phyloP scores from a whole-genome alignment of 169 alveolate genomes.

The Theileria luwenshuni region DNA sequence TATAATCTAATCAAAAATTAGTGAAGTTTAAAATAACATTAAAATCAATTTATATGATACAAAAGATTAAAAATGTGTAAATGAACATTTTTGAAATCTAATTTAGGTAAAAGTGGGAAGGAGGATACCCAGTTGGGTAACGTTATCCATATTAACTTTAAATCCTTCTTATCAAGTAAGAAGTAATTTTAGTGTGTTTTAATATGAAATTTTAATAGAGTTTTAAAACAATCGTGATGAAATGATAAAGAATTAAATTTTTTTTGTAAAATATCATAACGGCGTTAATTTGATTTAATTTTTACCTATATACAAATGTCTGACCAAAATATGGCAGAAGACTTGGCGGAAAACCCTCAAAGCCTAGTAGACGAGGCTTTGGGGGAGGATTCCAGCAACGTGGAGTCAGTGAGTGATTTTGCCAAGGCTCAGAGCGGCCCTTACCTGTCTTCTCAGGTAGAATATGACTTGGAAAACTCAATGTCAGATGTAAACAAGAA shows the following conservation, averaged over 20 bases:
- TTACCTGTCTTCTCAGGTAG: neutral
- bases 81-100: no score
- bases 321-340: neutral
- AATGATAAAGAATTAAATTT: no score
- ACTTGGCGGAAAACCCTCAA: slow-evolving; percentile 9
- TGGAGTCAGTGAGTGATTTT: neutral
- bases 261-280: no score
- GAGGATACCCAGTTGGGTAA: neutral
- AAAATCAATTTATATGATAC: neutral
- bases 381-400: neutral
- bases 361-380: neutral
- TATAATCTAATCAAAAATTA: neutral
- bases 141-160: neutral
- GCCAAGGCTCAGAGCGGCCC: neutral
- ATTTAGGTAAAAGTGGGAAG: no score
- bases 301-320: neutral
- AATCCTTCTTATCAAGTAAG: no score
- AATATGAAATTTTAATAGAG: no score
- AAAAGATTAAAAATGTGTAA: neutral
- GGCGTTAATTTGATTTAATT: neutral
- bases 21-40: neutral
- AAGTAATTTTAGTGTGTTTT: no score
- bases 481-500: slow-evolving; percentile 22
- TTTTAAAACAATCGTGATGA: no score
- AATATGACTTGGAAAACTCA: slow-evolving; percentile 17